Evolutionary conservation across 225 moss, liverwort and hornwort genomes (phyloP).

Genomic region (Asterella californica): DNA sequence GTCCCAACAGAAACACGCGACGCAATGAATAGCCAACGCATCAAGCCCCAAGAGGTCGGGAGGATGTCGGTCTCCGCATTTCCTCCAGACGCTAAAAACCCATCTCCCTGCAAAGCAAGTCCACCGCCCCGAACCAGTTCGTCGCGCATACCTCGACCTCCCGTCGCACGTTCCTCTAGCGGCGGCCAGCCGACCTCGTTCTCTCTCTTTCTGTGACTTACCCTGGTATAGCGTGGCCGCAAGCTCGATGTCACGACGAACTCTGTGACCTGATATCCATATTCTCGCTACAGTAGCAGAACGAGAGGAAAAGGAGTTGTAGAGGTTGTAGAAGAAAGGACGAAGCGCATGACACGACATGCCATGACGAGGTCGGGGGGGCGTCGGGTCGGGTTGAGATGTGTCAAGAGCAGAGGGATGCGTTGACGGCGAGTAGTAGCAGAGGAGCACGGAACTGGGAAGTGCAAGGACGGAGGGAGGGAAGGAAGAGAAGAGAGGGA

Average conservation of each 20-base stretch:
- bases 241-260: neutral
- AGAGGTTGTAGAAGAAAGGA: neutral
- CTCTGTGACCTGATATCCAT: neutral
- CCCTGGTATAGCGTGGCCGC: neutral
- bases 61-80: no score
- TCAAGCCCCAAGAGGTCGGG: neutral
- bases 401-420: neutral
- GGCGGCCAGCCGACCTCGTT: no score
- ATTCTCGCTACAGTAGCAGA: no score
- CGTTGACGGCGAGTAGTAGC: neutral
- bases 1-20: neutral
- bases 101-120: no score
- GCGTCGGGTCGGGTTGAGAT: neutral
- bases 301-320: neutral
- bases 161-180: no score
- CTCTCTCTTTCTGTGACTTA: no score
- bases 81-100: no score
- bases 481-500: neutral
- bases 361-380: neutral
- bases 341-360: neutral
- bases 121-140: no score
- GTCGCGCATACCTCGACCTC: no score
- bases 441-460: neutral
- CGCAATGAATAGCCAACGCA: neutral
- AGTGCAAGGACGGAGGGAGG: neutral